Conservation (phyloP, 2,329 filamentous ascomycete genomes). For the Trichoderma endophyticum region DNA sequence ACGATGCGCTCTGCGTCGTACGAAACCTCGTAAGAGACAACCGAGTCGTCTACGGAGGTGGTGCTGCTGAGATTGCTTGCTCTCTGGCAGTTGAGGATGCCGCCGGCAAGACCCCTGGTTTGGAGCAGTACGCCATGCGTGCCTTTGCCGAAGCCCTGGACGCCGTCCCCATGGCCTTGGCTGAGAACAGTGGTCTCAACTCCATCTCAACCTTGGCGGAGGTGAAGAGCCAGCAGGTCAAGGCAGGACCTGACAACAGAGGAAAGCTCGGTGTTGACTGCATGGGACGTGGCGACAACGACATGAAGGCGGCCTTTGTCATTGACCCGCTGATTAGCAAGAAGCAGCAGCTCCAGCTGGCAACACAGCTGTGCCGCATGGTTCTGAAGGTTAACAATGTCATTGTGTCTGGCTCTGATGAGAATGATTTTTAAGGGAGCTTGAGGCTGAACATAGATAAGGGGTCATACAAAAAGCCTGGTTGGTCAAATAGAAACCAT, state of each 20-base stretch:
- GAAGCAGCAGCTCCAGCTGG: slow-evolving; percentile 92
- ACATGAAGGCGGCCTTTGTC: slow-evolving; percentile 97
- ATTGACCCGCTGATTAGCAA: slow-evolving; percentile 98
- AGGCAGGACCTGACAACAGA: slow-evolving; percentile 51
- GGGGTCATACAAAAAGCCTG: slow-evolving; percentile 29
- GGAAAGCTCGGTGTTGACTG: slow-evolving; percentile 89
- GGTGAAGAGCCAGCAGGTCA: slow-evolving; percentile 95
- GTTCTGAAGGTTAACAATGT: slow-evolving; percentile 97
- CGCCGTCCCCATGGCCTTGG: slow-evolving; percentile 88
- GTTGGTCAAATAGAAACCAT: slow-evolving; percentile 20
- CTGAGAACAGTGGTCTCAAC: slow-evolving; percentile 94
- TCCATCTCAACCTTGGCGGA: slow-evolving; percentile 92
- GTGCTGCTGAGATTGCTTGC: slow-evolving; percentile 95
- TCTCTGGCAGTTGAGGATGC: slow-evolving; percentile 94
- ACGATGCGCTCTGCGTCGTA: slow-evolving; percentile 96
- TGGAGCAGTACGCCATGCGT: slow-evolving; percentile 98
- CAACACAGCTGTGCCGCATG: slow-evolving; percentile 97
- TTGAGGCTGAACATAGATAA: slow-evolving; percentile 21
- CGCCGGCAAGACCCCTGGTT: slow-evolving; percentile 89
- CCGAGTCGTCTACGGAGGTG: slow-evolving; percentile 94
- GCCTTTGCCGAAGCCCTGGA: slow-evolving; percentile 95
- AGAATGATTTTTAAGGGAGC: slow-evolving; percentile 72
- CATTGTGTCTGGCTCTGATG: slow-evolving; percentile 82
- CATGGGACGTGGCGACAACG: slow-evolving; percentile 91
- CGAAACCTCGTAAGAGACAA: slow-evolving; percentile 95